These are phyloP conservation scores for Xanthoconium separans DNA, from an alignment of 1,284 basidiomycete species.

Conservation along the genomic window DNA sequence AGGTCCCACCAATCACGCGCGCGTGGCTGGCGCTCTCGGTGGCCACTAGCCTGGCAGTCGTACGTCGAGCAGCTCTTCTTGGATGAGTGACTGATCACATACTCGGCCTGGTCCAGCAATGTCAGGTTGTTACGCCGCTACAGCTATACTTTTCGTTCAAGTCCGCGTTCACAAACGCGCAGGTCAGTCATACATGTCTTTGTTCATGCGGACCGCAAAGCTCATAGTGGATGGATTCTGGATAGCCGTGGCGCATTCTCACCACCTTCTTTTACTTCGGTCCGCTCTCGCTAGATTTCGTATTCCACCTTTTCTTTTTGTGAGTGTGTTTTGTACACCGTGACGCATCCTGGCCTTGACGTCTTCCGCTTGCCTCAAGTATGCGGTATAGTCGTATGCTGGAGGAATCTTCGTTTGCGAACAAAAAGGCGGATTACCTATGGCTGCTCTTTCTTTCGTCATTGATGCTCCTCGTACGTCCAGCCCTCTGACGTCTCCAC, in stretches of 20 bases:
- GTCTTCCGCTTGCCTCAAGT: constrained; percentile 39
- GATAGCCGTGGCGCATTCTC: constrained; percentile 81
- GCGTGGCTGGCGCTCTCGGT: constrained; percentile 79
- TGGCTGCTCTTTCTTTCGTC: constrained; percentile 87
- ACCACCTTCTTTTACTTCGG: constrained; percentile 98
- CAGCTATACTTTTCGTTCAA: constrained; percentile 93
- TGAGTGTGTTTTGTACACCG: constrained; percentile 41
- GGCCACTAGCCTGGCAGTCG: constrained; percentile 79
- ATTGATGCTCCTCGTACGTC: constrained; percentile 75
- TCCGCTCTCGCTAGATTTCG: constrained; percentile 87
- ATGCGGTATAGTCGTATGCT: constrained; percentile 97
- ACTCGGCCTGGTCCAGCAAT: constrained; percentile 64
- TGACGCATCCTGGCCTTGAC: neutral
- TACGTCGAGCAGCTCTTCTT: constrained; percentile 30
- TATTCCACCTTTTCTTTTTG: constrained; percentile 99
- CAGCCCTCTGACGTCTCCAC: neutral
- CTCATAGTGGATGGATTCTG: constrained; percentile 7
- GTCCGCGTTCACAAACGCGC: constrained; percentile 76
- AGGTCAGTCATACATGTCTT: constrained; percentile 47
- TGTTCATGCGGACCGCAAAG: neutral
- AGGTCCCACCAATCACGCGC: constrained; percentile 88
- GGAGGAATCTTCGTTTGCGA: constrained; percentile 94
- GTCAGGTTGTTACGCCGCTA: constrained; percentile 82
- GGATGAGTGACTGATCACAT: constrained; percentile 6
- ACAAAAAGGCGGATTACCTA: constrained; percentile 88